Evolutionary conservation across 2,329 filamentous ascomycete genomes (phyloP).

Genomic region (Aspergillus terreus): DNA sequence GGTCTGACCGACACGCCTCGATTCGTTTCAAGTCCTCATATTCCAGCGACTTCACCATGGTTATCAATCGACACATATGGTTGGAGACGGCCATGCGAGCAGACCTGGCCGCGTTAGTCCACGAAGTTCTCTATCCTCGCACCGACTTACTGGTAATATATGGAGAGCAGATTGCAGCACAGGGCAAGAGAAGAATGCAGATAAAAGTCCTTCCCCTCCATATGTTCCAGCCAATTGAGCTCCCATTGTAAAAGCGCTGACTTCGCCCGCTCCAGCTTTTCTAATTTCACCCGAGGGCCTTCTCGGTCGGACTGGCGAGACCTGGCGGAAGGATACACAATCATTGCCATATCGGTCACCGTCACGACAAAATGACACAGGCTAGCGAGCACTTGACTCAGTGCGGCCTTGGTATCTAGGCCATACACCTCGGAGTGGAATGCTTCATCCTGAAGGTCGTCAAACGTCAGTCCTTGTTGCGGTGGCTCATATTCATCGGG

Average conservation of each 20-base stretch:
- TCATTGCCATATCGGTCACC: slow-evolving; percentile 8
- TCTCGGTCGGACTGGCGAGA: neutral
- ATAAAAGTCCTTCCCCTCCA: slow-evolving; percentile 10
- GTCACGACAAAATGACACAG: slow-evolving; percentile 11
- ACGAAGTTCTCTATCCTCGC: neutral
- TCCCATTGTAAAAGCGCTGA: slow-evolving; percentile 10
- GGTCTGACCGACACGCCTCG: slow-evolving; percentile 9
- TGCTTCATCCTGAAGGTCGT: slow-evolving; percentile 8
- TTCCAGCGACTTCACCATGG: slow-evolving; percentile 1
- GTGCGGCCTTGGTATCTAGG: slow-evolving; percentile 7
- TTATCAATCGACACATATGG: slow-evolving; percentile 9
- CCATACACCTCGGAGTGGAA: slow-evolving; percentile 11
- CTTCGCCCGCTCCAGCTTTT: slow-evolving; percentile 9
- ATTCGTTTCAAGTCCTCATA: slow-evolving; percentile 6
- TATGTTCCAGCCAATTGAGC: slow-evolving; percentile 10
- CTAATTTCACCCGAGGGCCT: neutral
- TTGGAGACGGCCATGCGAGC: slow-evolving; percentile 14
- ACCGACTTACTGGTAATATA: slow-evolving; percentile 13
- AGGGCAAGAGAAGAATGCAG: slow-evolving; percentile 11
- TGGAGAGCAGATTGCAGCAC: slow-evolving; percentile 8
- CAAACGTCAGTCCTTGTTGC: slow-evolving; percentile 7
- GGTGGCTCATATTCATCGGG: slow-evolving; percentile 8
- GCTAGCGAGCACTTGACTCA: slow-evolving; percentile 9
- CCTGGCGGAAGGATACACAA: slow-evolving; percentile 6
- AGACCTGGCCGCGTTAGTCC: slow-evolving; percentile 3